Conservation (phyloP, 805 yeast genomes). For the Naumovozyma castellii region DNA sequence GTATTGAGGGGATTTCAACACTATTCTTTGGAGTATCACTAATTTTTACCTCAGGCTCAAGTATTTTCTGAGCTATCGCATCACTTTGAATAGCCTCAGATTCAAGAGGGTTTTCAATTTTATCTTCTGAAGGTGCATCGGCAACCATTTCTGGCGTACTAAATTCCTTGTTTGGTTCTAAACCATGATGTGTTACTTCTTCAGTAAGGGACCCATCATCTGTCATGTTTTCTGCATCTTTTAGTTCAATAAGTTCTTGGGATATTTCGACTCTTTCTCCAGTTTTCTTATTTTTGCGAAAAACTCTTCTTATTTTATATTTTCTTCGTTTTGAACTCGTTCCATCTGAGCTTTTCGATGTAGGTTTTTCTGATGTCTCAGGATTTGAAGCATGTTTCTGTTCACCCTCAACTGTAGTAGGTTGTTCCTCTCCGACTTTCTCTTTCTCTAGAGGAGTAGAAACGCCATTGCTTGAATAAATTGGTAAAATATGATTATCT, state of each 20-base stretch:
- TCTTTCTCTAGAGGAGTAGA: not conserved
- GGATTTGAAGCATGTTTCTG: too few species aligned
- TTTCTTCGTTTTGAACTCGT: constrained; percentile 9
- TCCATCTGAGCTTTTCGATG: not conserved
- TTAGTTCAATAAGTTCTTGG: constrained; percentile 20
- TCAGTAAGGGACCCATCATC: not conserved
- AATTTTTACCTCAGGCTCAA: too few species aligned
- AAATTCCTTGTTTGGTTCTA: too few species aligned
- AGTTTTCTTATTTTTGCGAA: constrained; percentile 33
- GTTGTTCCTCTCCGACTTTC: not conserved
- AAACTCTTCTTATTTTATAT: constrained; percentile 31
- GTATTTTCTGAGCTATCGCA: too few species aligned
- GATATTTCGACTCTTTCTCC: constrained; percentile 34
- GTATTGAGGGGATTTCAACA: too few species aligned
- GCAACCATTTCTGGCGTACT: constrained; percentile 2
- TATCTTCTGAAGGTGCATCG: not conserved
- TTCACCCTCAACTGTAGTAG: too few species aligned
- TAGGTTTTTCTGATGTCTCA: too few species aligned
- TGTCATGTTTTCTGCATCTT: constrained; percentile 1
- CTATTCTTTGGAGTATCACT: too few species aligned
- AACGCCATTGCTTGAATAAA: too few species aligned
- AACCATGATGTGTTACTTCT: not conserved
- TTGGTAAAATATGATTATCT: too few species aligned
- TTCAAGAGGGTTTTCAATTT: not conserved
- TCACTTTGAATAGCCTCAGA: too few species aligned